Base-by-base conservation (phyloP, 768 basidiomycete genomes). In the Podaxis carcinomalis region DNA sequence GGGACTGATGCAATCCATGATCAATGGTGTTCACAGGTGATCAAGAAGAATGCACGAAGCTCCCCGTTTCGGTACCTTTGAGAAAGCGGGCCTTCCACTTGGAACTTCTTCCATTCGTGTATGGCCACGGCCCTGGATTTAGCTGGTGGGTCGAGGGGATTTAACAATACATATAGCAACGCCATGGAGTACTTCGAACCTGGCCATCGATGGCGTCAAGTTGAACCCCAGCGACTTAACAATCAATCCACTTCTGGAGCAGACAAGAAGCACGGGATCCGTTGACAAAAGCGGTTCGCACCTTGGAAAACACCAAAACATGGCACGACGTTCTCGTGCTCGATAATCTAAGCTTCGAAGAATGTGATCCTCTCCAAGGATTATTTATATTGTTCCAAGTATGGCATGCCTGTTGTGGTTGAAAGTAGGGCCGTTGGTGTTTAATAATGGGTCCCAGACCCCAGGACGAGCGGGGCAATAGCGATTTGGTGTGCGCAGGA, bases 31-130 rank as follows among this genome's bases (percentile, higher is more conserved):
- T 47, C 51, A 25, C 57, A 53, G 51, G 51, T 44, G 51, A 60
- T 36, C 59, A 44, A 28, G 46, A 36, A 50, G 36, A 49, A 23
- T 23, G n/a, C 46, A 35, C n/a, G n/a, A 40, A 16, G 49, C 36
- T 47, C 36, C 23, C 35, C 44, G 59, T 53, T 52, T 44, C 40
- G 21, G 21, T 52, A 14, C 42, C 59, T 35, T 53, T 47, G 42
- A 16, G 44, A 47, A 25, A 11, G 5, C 1, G 25, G 19, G 7
- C 14, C 4, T 61, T 61, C 59, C 36, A 49, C 53, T 27, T 23
- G 21, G 53, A 61, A 50, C 9, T 55, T 61, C 59, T 61, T 61
- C 37, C 9, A 35, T 37, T 14, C 5, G 36, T n/a, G 44, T 23
- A 13, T 42, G 42, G 54, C 23, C 37, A 13, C 21, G 2, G 36